Conservation (phyloP, 2,329 filamentous ascomycete genomes). For the Talaromyces sp. region DNA sequence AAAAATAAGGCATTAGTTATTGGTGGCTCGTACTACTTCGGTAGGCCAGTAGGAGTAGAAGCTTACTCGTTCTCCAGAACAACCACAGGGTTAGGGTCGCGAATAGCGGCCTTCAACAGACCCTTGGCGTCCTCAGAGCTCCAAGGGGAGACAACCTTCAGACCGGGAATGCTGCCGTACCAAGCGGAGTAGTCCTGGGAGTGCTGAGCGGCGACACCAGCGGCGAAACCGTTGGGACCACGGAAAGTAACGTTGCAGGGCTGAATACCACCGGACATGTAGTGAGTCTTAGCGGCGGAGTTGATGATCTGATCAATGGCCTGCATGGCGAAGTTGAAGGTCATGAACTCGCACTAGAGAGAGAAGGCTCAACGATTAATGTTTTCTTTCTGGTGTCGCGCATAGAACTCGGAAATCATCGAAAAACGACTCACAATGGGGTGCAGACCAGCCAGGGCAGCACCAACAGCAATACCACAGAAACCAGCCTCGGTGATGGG, state of each 20-base stretch:
- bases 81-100: constrained; percentile 95
- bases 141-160: constrained; percentile 97
- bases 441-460: constrained; percentile 90
- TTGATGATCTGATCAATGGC: constrained; percentile 99
- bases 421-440: constrained; percentile 71
- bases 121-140: constrained; percentile 98
- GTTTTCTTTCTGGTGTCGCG: neutral
- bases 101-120: constrained; percentile 94
- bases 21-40: neutral
- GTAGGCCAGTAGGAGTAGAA: neutral
- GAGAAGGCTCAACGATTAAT: constrained; percentile 10
- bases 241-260: constrained; percentile 99
- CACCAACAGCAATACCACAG: constrained; percentile 87
- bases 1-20: constrained; percentile 27
- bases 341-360: constrained; percentile 96
- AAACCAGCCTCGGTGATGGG: constrained; percentile 99
- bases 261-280: constrained; percentile 99
- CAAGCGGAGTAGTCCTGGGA: constrained; percentile 98
- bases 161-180: constrained; percentile 96
- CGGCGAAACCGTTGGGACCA: constrained; percentile 95
- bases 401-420: neutral
- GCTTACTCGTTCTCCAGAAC: constrained; percentile 79
- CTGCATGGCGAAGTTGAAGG: constrained; percentile 99
- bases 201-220: constrained; percentile 95
- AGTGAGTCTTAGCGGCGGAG: constrained; percentile 97